These are phyloP conservation scores for Phialocephala subalpina DNA, from an alignment of 2,329 filamentous ascomycete genomes.

Conservation along the genomic window DNA sequence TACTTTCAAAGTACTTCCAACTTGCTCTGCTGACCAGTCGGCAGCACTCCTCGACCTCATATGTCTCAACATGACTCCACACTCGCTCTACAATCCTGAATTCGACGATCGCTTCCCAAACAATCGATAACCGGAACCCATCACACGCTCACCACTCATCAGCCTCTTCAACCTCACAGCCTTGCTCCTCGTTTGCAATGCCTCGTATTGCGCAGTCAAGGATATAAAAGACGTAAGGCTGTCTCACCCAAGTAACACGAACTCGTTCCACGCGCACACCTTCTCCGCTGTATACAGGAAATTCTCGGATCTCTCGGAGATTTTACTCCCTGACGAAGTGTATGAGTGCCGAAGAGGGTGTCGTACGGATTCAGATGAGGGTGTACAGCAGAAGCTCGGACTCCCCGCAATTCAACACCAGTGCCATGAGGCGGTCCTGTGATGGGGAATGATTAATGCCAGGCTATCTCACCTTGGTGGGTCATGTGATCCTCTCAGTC, in stretches of 20 bases:
- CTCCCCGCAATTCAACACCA: conserved; percentile 3
- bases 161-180: background rate
- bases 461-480: background rate
- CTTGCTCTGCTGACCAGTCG: conserved; percentile 10
- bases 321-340: background rate
- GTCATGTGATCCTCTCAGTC: conserved; percentile 4
- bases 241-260: conserved; percentile 7
- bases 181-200: conserved; percentile 1
- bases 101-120: conserved; percentile 2
- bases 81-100: background rate
- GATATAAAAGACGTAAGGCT: conserved; percentile 1
- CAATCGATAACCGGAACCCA: background rate
- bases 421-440: background rate
- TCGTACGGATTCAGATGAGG: conserved; percentile 5
- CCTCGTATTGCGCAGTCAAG: background rate
- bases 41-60: background rate
- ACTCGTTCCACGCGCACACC: background rate
- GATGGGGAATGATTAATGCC: background rate
- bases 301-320: background rate
- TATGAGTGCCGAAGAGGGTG: conserved; percentile 9
- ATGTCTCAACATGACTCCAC: conserved; percentile 11
- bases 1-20: conserved; percentile 1
- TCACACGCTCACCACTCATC: conserved; percentile 11
- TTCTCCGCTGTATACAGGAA: background rate
- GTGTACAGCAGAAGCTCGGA: conserved; percentile 11